phyloP scores from a whole-genome alignment of 257 asterid species.

The Primulina eburnea region DNA sequence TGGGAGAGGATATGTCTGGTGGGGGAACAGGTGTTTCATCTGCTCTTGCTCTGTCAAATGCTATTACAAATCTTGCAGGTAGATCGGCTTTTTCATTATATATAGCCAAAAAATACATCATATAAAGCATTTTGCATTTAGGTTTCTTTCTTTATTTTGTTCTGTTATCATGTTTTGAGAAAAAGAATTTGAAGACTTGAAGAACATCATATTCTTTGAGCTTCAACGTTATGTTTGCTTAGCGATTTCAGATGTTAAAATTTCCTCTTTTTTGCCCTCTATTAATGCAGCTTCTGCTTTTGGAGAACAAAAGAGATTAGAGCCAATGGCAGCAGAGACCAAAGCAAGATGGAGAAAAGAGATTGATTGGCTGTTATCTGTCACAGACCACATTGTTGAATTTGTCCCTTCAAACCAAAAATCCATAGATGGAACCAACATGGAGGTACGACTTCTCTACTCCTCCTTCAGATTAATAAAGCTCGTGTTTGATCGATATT shows the following conservation, averaged over 20 bases:
- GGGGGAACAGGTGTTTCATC: conserved; percentile 97
- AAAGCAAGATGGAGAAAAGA: conserved; percentile 68
- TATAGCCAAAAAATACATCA: background rate
- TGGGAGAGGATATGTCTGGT: conserved; percentile 99
- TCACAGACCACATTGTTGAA: conserved; percentile 79
- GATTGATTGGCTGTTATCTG: conserved; percentile 69
- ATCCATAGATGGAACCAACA: conserved; percentile 61
- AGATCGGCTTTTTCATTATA: background rate
- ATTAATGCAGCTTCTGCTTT: conserved; percentile 73
- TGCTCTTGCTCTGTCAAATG: conserved; percentile 89
- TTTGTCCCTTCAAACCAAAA: conserved; percentile 75
- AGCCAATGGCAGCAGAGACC: conserved; percentile 84
- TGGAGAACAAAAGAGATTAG: conserved; percentile 80
- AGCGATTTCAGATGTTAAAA: background rate
- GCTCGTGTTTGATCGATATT: background rate
- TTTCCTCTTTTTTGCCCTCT: background rate
- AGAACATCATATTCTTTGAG: background rate
- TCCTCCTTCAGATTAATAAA: background rate
- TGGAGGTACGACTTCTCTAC: conserved; percentile 53
- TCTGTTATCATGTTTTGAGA: background rate
- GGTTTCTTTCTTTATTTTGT: background rate
- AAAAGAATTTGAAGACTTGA: background rate
- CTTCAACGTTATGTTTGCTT: background rate
- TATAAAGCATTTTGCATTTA: background rate
- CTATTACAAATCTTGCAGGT: conserved; percentile 93